Conservation (phyloP, 345 rosid species). For the Linum tenue region DNA sequence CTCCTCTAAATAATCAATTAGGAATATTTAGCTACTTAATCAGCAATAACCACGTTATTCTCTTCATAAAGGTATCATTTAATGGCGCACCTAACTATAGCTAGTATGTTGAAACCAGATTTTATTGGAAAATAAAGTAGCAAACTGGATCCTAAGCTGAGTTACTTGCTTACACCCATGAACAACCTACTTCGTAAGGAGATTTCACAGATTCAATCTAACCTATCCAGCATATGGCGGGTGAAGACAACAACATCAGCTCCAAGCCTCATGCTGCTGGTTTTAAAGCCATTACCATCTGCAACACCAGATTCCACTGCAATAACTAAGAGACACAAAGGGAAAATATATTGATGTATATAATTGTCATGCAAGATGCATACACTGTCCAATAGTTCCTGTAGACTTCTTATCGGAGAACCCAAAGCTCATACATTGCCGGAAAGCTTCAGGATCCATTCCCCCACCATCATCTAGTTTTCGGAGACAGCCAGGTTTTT, state of each 20-base stretch:
- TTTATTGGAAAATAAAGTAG: background rate
- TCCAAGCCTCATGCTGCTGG: conserved; percentile 95
- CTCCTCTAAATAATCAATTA: too few species aligned
- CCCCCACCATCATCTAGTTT: conserved; percentile 89
- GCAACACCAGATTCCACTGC: conserved; percentile 28
- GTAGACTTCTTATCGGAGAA: conserved; percentile 79
- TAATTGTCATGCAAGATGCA: conserved; percentile 14
- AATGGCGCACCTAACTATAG: background rate
- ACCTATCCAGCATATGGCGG: conserved; percentile 56
- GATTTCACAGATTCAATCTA: conserved; percentile 16
- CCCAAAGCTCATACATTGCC: conserved; percentile 92
- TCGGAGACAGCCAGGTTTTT: conserved; percentile 7
- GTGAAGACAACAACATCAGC: conserved; percentile 91
- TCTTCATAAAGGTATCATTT: conserved; percentile 21
- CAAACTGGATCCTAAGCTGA: background rate
- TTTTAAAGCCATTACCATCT: conserved; percentile 99
- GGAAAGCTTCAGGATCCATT: conserved; percentile 84
- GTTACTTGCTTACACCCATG: too few species aligned
- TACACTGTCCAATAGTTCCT: conserved; percentile 83
- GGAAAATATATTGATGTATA: conserved; percentile 2
- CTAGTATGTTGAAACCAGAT: background rate
- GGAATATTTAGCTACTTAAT: too few species aligned
- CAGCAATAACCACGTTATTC: too few species aligned
- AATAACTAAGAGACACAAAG: conserved; percentile 13
- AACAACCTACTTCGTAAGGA: background rate